phyloP scores from a whole-genome alignment of 2,329 filamentous ascomycete genomes.

The Beauveria sp. region DNA sequence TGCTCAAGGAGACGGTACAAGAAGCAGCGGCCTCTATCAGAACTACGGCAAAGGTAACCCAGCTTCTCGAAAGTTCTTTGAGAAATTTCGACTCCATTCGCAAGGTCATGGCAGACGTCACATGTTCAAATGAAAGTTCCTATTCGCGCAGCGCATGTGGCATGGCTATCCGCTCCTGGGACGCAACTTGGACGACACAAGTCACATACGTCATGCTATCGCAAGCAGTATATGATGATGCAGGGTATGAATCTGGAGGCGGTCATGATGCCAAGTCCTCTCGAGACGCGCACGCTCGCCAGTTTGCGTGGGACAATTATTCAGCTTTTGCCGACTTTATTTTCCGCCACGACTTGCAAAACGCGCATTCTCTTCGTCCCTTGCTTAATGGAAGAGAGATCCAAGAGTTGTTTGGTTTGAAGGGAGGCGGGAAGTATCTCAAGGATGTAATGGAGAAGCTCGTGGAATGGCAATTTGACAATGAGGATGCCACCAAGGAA shows the following conservation, averaged over 20 bases:
- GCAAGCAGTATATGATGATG: not conserved
- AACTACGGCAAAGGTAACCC: slow-evolving; percentile 8
- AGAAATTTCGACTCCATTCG: slow-evolving; percentile 11
- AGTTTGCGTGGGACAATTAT: not conserved
- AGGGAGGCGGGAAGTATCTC: slow-evolving; percentile 12
- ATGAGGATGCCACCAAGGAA: slow-evolving; percentile 7
- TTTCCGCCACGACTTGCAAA: slow-evolving; percentile 2
- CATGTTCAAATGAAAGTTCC: not conserved
- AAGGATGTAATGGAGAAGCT: slow-evolving; percentile 9
- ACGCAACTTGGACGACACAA: slow-evolving; percentile 13
- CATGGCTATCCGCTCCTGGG: slow-evolving; percentile 16
- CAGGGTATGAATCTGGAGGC: not conserved
- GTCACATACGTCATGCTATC: slow-evolving; percentile 13
- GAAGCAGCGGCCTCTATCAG: slow-evolving; percentile 11
- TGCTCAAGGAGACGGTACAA: slow-evolving; percentile 10
- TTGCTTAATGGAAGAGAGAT: slow-evolving; percentile 14
- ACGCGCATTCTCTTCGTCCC: slow-evolving; percentile 8
- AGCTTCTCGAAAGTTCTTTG: slow-evolving; percentile 11
- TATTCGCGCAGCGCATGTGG: slow-evolving; percentile 11
- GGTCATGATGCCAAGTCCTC: not conserved
- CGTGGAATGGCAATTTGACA: slow-evolving; percentile 15
- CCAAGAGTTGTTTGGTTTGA: slow-evolving; percentile 10
- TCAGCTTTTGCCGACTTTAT: slow-evolving; percentile 11
- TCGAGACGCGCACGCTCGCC: no score
- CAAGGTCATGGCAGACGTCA: not conserved